Evolutionary conservation across 768 basidiomycete genomes (phyloP).

Genomic region (Trametes cingulata): DNA sequence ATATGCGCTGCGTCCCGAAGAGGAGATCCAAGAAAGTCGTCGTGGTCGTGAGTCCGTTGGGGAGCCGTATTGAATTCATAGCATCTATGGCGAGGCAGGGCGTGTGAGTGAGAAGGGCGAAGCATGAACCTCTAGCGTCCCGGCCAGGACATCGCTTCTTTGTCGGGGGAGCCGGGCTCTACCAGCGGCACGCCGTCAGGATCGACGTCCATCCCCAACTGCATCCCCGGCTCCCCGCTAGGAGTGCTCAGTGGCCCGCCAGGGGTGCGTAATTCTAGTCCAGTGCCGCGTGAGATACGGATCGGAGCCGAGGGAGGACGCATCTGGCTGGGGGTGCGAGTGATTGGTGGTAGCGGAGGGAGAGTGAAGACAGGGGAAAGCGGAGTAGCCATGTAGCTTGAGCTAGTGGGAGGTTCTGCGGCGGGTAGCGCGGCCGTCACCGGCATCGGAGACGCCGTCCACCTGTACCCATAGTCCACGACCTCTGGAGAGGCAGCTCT

Average conservation of each 20-base stretch:
- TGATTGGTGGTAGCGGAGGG: conserved; percentile 10
- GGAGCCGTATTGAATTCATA: not conserved
- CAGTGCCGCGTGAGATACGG: conserved; percentile 2
- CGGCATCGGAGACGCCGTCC: conserved; percentile 22
- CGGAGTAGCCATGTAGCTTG: not conserved
- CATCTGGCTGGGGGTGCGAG: conserved; percentile 12
- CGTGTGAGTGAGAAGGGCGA: not conserved
- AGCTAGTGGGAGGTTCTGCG: not conserved
- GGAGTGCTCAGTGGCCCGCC: not conserved
- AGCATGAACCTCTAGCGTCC: conserved; percentile 39
- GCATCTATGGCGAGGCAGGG: not conserved
- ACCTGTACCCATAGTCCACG: conserved; percentile 22
- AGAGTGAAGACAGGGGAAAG: conserved; percentile 17
- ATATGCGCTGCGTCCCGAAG: not conserved
- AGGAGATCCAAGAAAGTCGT: conserved; percentile 5
- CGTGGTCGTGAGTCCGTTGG: conserved; percentile 1
- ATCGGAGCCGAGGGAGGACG: conserved; percentile 15
- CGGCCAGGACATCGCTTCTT: conserved; percentile 46
- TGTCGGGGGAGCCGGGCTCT: conserved; percentile 46
- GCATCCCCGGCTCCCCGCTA: conserved; percentile 15
- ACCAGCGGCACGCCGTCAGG: conserved; percentile 42
- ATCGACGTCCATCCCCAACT: conserved; percentile 33
- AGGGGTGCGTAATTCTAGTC: conserved; percentile 5
- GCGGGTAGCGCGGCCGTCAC: conserved; percentile 3
- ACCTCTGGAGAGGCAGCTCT: conserved; percentile 13